phyloP scores from a whole-genome alignment of 768 basidiomycete genomes.

The Gyrodon lividus region DNA sequence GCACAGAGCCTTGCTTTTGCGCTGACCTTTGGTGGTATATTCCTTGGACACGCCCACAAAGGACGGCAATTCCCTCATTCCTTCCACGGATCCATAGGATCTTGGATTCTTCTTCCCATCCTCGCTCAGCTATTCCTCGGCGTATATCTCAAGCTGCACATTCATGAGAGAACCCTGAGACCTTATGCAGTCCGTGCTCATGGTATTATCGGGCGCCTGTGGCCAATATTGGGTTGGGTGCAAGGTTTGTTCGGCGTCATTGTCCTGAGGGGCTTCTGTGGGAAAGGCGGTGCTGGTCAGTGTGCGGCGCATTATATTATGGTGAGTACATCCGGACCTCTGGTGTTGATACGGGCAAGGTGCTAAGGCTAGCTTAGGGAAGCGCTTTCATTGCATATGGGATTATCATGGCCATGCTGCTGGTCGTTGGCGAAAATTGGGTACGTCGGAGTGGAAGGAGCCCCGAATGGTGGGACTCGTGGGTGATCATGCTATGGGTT shows the following conservation, averaged over 20 bases:
- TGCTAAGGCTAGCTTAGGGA: slow-evolving; percentile 41
- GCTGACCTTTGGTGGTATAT: slow-evolving; percentile 69
- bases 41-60: slow-evolving; percentile 84
- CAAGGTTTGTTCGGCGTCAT: slow-evolving; percentile 88
- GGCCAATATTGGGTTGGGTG: slow-evolving; percentile 83
- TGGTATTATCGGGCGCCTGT: slow-evolving; percentile 78
- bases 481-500: slow-evolving; percentile 58
- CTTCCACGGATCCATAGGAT: slow-evolving; percentile 68
- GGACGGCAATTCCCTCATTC: slow-evolving; percentile 76
- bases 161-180: slow-evolving; percentile 73
- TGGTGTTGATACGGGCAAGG: slow-evolving; percentile 9
- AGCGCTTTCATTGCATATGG: slow-evolving; percentile 90
- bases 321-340: slow-evolving; percentile 33
- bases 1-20: slow-evolving; percentile 63
- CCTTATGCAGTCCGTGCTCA: slow-evolving; percentile 71
- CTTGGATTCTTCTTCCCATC: slow-evolving; percentile 56
- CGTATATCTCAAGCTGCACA: slow-evolving; percentile 89
- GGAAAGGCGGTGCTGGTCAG: slow-evolving; percentile 67
- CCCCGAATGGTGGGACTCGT: slow-evolving; percentile 87
- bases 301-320: slow-evolving; percentile 89
- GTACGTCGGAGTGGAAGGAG: slow-evolving; percentile 65
- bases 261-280: slow-evolving; percentile 76
- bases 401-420: slow-evolving; percentile 72
- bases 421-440: slow-evolving; percentile 79
- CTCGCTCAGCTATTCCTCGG: slow-evolving; percentile 67